Percentiles rank a stretch among this genome's conserved stretches.
Evolutionary conservation across 306 rosid genomes (phyloP).

Genomic region (Rubus idaeus): DNA sequence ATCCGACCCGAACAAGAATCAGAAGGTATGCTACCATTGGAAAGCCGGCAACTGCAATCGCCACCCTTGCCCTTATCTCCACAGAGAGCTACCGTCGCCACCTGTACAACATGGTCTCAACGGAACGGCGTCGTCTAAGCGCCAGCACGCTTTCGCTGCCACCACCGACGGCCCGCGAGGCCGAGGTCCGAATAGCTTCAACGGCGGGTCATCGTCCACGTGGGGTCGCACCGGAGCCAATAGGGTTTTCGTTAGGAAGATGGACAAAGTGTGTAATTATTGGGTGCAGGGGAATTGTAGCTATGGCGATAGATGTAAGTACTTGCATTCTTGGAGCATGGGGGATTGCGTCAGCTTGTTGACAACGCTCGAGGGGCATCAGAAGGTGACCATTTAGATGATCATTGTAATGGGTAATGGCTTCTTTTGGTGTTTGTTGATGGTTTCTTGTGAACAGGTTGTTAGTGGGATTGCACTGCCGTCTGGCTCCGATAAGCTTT

Average conservation of each 20-base stretch:
- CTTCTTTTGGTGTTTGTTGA: slow-evolving; percentile 8
- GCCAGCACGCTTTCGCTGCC: slow-evolving; percentile 44
- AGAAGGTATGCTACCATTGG: slow-evolving; percentile 90
- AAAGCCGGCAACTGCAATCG: slow-evolving; percentile 92
- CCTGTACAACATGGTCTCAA: slow-evolving; percentile 12
- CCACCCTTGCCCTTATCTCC: slow-evolving; percentile 67
- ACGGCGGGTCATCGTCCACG: slow-evolving; percentile 36
- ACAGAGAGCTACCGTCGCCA: slow-evolving; percentile 56
- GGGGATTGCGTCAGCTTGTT: slow-evolving; percentile 81
- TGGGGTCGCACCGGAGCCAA: slow-evolving; percentile 62
- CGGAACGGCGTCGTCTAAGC: slow-evolving; percentile 59
- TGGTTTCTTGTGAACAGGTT: slow-evolving; percentile 50
- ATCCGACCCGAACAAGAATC: slow-evolving; percentile 42
- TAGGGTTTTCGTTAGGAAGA: slow-evolving; percentile 50
- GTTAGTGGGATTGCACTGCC: slow-evolving; percentile 86
- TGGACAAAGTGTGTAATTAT: slow-evolving; percentile 66
- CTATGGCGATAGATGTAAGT: slow-evolving; percentile 77
- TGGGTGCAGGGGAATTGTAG: slow-evolving; percentile 79
- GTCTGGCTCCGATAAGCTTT: slow-evolving; percentile 88
- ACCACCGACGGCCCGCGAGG: slow-evolving; percentile 51
- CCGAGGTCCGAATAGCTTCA: slow-evolving; percentile 42
- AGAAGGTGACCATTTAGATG: slow-evolving; percentile 42
- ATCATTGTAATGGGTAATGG: neutral
- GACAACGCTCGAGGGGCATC: slow-evolving; percentile 90
- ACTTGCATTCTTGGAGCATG: slow-evolving; percentile 74